These are phyloP conservation scores for Botryosphaeria dothidea DNA, from an alignment of 2,329 filamentous ascomycete species.

Conservation along the genomic window DNA sequence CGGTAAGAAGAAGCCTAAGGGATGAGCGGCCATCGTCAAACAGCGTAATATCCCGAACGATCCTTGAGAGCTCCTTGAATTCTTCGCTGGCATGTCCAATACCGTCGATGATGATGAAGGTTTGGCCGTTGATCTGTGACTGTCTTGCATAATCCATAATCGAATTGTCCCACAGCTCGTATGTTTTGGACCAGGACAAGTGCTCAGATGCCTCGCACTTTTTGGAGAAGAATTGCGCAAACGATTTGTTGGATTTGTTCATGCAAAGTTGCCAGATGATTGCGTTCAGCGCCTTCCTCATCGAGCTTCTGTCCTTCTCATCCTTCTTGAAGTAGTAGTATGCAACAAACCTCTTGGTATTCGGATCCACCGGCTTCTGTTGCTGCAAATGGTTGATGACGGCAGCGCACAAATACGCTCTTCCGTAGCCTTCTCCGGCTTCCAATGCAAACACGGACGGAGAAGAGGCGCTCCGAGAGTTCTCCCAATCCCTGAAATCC, in stretches of 20 bases:
- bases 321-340: conserved; percentile 5
- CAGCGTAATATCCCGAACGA: background rate
- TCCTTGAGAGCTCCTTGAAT: background rate
- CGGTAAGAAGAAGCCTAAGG: background rate
- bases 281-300: background rate
- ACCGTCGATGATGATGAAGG: background rate
- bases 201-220: background rate
- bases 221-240: background rate
- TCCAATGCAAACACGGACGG: background rate
- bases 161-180: background rate
- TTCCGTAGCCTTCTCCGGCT: background rate
- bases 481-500: background rate
- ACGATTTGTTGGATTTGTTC: background rate
- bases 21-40: background rate
- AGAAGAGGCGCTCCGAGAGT: background rate
- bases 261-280: background rate
- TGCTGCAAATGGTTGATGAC: background rate
- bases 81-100: background rate
- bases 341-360: background rate
- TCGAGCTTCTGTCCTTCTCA: background rate
- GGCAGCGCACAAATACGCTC: background rate
- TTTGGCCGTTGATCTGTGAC: background rate
- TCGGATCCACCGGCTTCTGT: background rate
- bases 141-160: background rate
- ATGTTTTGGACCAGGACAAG: background rate